These are phyloP conservation scores for Phytophthora megakarya DNA, from an alignment of 352 stramenopile genomes.

Conservation along the genomic window DNA sequence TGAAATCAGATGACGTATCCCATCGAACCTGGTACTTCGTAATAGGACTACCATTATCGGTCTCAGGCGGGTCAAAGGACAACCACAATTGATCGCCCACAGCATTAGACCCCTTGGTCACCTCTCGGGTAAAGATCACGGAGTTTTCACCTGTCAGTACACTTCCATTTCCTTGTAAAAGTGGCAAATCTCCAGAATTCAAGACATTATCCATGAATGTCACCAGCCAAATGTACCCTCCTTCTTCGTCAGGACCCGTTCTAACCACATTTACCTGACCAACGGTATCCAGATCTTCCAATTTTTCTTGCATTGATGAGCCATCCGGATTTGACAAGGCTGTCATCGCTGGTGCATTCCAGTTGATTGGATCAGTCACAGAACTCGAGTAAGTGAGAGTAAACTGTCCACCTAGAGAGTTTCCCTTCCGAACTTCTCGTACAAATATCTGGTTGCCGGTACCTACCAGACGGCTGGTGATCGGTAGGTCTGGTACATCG, in stretches of 20 bases:
- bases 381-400: constrained; percentile 55
- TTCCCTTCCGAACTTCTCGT: constrained; percentile 71
- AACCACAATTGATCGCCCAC: constrained; percentile 78
- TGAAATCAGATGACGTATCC: constrained; percentile 66
- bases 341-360: constrained; percentile 41
- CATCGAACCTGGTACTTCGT: constrained; percentile 69
- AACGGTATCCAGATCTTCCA: constrained; percentile 62
- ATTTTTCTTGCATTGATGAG: constrained; percentile 73
- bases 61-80: constrained; percentile 68
- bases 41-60: constrained; percentile 70
- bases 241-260: constrained; percentile 59
- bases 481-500: constrained; percentile 57
- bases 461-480: constrained; percentile 68
- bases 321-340: constrained; percentile 47
- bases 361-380: constrained; percentile 29
- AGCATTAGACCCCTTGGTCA: constrained; percentile 70
- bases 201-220: constrained; percentile 78
- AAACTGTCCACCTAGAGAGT: constrained; percentile 66
- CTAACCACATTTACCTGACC: constrained; percentile 51
- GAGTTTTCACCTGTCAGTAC: constrained; percentile 47
- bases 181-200: constrained; percentile 64
- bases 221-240: constrained; percentile 67
- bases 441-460: constrained; percentile 65
- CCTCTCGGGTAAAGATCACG: constrained; percentile 52
- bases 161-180: constrained; percentile 44